These are phyloP conservation scores for Cryoendolithus antarcticus DNA, from an alignment of 2,329 filamentous ascomycete genomes.

Conservation along the genomic window DNA sequence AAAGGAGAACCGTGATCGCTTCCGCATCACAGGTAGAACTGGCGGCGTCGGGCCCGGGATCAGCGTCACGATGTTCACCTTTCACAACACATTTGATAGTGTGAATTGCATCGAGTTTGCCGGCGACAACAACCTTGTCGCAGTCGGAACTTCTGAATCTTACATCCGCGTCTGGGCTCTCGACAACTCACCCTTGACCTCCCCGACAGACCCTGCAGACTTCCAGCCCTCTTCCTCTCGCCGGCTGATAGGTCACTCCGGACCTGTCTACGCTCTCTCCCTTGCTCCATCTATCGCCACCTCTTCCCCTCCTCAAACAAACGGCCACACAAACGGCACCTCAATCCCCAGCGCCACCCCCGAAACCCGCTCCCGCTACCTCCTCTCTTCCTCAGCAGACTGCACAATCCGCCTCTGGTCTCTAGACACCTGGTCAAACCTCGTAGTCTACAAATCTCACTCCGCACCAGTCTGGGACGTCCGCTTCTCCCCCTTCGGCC, in stretches of 20 bases:
- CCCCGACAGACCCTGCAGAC: slow-evolving; percentile 49
- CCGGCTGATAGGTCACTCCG: slow-evolving; percentile 74
- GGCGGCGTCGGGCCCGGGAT: slow-evolving; percentile 72
- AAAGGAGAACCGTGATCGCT: slow-evolving; percentile 82
- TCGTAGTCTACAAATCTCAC: slow-evolving; percentile 90
- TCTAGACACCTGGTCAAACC: slow-evolving; percentile 77
- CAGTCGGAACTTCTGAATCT: slow-evolving; percentile 81
- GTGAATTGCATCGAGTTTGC: slow-evolving; percentile 94
- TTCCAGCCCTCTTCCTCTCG: slow-evolving; percentile 54
- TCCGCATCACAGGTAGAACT: slow-evolving; percentile 73
- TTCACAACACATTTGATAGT: slow-evolving; percentile 89
- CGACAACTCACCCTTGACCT: slow-evolving; percentile 68
- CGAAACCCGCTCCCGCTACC: slow-evolving; percentile 53
- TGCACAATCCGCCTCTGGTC: slow-evolving; percentile 87
- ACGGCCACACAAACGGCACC: slow-evolving; percentile 25
- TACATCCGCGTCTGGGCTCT: slow-evolving; percentile 93
- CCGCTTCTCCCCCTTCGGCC: slow-evolving; percentile 81
- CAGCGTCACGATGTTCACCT: slow-evolving; percentile 94
- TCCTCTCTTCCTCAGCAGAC: slow-evolving; percentile 80
- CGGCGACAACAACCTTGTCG: slow-evolving; percentile 74
- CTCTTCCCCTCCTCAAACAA: slow-evolving; percentile 16
- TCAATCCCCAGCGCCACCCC: slow-evolving; percentile 16
- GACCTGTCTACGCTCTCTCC: slow-evolving; percentile 74
- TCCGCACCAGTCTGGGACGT: slow-evolving; percentile 81
- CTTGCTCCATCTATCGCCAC: slow-evolving; percentile 62